phyloP scores from a whole-genome alignment of 2,329 filamentous ascomycete species.

The Talaromyces verruculosus region DNA sequence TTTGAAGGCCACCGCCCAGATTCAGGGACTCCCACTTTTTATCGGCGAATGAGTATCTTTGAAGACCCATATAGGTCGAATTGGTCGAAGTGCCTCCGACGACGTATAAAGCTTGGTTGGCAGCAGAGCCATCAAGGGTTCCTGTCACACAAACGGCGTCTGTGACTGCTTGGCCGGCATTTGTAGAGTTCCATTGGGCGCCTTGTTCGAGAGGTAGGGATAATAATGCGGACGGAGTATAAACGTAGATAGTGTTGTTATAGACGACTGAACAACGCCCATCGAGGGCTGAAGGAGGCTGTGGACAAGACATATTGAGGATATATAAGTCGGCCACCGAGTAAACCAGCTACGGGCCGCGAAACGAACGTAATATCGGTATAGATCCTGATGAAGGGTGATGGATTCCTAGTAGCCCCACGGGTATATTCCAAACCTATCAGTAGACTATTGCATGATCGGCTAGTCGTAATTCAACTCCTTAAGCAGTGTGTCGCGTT shows the following conservation, averaged over 20 bases:
- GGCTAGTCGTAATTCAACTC: background rate
- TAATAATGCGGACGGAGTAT: slow-evolving; percentile 72
- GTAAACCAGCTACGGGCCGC: slow-evolving; percentile 32
- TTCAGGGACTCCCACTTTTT: slow-evolving; percentile 60
- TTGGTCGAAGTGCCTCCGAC: slow-evolving; percentile 70
- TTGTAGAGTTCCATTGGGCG: slow-evolving; percentile 68
- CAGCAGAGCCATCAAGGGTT: slow-evolving; percentile 56
- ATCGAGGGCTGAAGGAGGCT: slow-evolving; percentile 67
- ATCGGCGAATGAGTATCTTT: slow-evolving; percentile 62
- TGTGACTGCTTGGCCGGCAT: slow-evolving; percentile 67
- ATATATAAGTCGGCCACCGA: slow-evolving; percentile 27
- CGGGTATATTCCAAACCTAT: slow-evolving; percentile 8
- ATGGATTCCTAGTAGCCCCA: slow-evolving; percentile 17
- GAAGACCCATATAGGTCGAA: slow-evolving; percentile 69
- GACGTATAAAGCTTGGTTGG: slow-evolving; percentile 69
- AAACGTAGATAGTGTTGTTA: slow-evolving; percentile 81
- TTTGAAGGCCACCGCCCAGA: slow-evolving; percentile 58
- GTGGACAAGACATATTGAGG: slow-evolving; percentile 65
- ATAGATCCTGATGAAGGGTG: slow-evolving; percentile 17
- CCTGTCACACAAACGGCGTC: slow-evolving; percentile 76
- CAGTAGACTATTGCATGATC: slow-evolving; percentile 19
- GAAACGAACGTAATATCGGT: slow-evolving; percentile 20
- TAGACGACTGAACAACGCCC: slow-evolving; percentile 79
- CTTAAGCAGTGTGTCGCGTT: background rate
- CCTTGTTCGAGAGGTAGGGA: slow-evolving; percentile 68